Evolutionary conservation across 2,329 filamentous ascomycete species (phyloP).

Genomic region (Aspergillus phoenicis): DNA sequence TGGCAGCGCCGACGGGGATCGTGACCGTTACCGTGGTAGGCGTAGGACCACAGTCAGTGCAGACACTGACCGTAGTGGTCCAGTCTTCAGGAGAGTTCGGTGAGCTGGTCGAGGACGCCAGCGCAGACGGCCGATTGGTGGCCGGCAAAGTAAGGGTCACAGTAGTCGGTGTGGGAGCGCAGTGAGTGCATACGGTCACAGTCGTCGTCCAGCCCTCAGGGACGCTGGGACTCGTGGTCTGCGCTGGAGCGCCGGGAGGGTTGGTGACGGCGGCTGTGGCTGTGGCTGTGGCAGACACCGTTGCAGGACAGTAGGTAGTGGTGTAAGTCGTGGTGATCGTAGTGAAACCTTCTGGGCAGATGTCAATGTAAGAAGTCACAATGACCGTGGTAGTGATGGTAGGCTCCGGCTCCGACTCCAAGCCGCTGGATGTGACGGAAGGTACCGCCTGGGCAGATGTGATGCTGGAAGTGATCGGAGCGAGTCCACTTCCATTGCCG

Average conservation of each 20-base stretch:
- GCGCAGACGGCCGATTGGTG: slow-evolving; percentile 19
- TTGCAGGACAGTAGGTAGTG: slow-evolving; percentile 40
- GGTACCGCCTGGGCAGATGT: not conserved
- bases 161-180: not conserved
- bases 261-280: slow-evolving; percentile 23
- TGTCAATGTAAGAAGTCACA: slow-evolving; percentile 44
- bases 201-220: slow-evolving; percentile 28
- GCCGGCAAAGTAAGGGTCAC: slow-evolving; percentile 13
- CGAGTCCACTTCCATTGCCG: not conserved
- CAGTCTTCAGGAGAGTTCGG: slow-evolving; percentile 37
- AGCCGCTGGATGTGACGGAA: not conserved
- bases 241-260: slow-evolving; percentile 17
- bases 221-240: not conserved
- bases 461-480: not conserved
- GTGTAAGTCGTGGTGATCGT: slow-evolving; percentile 44
- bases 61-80: not conserved
- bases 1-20: slow-evolving; percentile 5
- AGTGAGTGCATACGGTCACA: slow-evolving; percentile 1
- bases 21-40: slow-evolving; percentile 17
- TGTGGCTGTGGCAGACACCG: slow-evolving; percentile 32
- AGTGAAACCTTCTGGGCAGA: slow-evolving; percentile 48
- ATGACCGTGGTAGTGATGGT: slow-evolving; percentile 41
- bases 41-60: not conserved
- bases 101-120: slow-evolving; percentile 16
- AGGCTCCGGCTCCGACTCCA: slow-evolving; percentile 18